These are phyloP conservation scores for Carpinus viminea DNA, from an alignment of 306 rosid genomes.

Conservation along the genomic window DNA sequence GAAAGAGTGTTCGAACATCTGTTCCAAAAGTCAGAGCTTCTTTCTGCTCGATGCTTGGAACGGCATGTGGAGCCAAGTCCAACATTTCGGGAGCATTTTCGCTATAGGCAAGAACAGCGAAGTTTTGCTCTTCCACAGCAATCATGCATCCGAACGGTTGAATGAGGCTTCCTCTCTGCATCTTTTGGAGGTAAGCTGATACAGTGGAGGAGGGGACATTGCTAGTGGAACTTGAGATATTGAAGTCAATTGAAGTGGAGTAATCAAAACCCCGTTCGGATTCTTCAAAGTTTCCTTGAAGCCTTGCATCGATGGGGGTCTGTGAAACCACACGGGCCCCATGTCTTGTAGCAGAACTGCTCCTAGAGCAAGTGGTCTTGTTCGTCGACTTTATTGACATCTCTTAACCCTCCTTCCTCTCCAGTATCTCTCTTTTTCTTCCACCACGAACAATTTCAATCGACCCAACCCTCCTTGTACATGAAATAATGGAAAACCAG, in stretches of 20 bases:
- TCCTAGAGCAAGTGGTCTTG: constrained; percentile 35
- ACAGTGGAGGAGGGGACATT: constrained; percentile 38
- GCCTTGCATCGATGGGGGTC: constrained; percentile 46
- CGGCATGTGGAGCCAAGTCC: constrained; percentile 52
- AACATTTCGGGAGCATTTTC: constrained; percentile 50
- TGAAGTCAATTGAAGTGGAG: constrained; percentile 36
- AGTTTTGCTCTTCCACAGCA: constrained; percentile 35
- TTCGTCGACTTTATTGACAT: constrained; percentile 39
- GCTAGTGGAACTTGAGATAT: constrained; percentile 34
- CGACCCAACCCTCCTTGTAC: not conserved
- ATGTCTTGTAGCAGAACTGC: constrained; percentile 29
- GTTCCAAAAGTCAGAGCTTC: constrained; percentile 44
- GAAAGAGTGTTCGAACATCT: constrained; percentile 43
- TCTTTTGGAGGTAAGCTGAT: constrained; percentile 41
- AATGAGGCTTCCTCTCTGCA: constrained; percentile 46
- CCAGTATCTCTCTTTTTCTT: not conserved
- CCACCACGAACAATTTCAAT: constrained; percentile 19
- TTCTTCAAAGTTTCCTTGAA: constrained; percentile 36
- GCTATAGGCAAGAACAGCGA: constrained; percentile 43
- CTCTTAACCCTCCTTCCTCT: constrained; percentile 21
- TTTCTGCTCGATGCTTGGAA: constrained; percentile 43
- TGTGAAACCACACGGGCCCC: constrained; percentile 34
- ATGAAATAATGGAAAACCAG: not conserved
- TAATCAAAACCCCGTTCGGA: constrained; percentile 28
- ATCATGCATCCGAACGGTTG: constrained; percentile 53